These are phyloP conservation scores for Ganoderma lucidum DNA, from an alignment of 1,284 basidiomycete genomes.

Conservation along the genomic window DNA sequence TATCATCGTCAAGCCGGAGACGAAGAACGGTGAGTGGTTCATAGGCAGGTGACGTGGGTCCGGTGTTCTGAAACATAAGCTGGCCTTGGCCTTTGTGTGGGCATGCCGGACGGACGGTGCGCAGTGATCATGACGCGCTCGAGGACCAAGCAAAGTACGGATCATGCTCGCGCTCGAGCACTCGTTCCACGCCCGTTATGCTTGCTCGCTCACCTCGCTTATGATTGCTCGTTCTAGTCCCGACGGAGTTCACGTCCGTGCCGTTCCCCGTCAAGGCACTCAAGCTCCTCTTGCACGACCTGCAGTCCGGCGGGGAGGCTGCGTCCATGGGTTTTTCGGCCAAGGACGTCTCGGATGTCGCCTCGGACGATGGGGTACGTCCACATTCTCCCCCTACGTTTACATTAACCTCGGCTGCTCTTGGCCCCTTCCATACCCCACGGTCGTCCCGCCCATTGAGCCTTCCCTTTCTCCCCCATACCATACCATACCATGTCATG, in stretches of 20 bases:
- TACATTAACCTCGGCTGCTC: background rate
- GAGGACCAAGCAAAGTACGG: conserved; percentile 83
- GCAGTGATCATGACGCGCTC: conserved; percentile 96
- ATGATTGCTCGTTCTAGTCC: conserved; percentile 56
- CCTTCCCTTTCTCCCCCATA: background rate
- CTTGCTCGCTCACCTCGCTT: conserved; percentile 5
- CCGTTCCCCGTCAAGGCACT: conserved; percentile 92
- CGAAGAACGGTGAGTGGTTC: conserved; percentile 73
- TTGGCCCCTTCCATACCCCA: background rate
- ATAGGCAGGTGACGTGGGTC: conserved; percentile 16
- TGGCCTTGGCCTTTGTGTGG: conserved; percentile 19
- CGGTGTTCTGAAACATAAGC: conserved; percentile 24
- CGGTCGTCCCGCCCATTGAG: background rate
- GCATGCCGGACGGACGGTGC: conserved; percentile 2
- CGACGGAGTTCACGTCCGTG: conserved; percentile 86
- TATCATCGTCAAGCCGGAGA: conserved; percentile 83
- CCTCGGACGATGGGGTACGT: conserved; percentile 82
- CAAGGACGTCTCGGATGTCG: conserved; percentile 56
- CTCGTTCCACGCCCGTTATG: conserved; percentile 11
- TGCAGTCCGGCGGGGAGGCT: conserved; percentile 77
- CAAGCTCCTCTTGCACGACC: conserved; percentile 88
- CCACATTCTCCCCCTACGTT: conserved; percentile 11
- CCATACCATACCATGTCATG: background rate
- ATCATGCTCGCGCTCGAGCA: conserved; percentile 1
- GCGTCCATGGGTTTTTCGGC: conserved; percentile 62